Percentiles rank a stretch among this genome's conserved stretches.
Evolutionary conservation across 345 rosid genomes (phyloP).

Genomic region (Dipteronia dyeriana): DNA sequence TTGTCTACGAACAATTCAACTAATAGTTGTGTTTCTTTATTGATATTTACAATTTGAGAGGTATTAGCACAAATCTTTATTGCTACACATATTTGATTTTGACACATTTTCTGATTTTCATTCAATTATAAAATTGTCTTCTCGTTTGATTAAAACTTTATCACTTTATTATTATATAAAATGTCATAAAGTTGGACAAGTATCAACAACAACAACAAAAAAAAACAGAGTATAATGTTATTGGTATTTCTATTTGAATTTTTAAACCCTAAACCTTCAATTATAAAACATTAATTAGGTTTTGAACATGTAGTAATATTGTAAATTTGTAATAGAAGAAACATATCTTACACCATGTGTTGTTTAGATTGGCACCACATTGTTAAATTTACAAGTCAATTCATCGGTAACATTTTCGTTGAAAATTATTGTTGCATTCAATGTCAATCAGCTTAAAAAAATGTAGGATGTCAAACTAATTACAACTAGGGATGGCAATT

Average conservation of each 20-base stretch:
- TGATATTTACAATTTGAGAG: too few relatives aligned
- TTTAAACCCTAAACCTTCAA: background rate
- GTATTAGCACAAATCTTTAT: too few relatives aligned
- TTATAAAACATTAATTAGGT: background rate
- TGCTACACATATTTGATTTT: background rate
- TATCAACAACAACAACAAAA: background rate
- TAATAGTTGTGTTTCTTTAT: too few relatives aligned
- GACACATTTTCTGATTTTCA: background rate
- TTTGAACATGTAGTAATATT: background rate
- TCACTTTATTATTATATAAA: background rate
- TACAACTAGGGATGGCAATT: too few relatives aligned
- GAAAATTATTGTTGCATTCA: too few relatives aligned
- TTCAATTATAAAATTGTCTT: background rate
- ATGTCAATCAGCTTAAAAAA: too few relatives aligned
- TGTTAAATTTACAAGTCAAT: background rate
- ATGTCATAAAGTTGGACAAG: background rate
- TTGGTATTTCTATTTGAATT: background rate
- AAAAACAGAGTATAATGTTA: too few relatives aligned
- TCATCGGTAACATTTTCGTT: too few relatives aligned
- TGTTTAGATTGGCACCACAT: background rate
- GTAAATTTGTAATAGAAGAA: background rate
- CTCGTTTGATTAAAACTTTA: background rate
- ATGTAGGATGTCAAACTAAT: too few relatives aligned
- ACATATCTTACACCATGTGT: background rate
- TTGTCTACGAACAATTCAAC: too few relatives aligned